These are phyloP conservation scores for Phlebiopsis flavidoalba DNA, from an alignment of 768 basidiomycete genomes.

Conservation along the genomic window DNA sequence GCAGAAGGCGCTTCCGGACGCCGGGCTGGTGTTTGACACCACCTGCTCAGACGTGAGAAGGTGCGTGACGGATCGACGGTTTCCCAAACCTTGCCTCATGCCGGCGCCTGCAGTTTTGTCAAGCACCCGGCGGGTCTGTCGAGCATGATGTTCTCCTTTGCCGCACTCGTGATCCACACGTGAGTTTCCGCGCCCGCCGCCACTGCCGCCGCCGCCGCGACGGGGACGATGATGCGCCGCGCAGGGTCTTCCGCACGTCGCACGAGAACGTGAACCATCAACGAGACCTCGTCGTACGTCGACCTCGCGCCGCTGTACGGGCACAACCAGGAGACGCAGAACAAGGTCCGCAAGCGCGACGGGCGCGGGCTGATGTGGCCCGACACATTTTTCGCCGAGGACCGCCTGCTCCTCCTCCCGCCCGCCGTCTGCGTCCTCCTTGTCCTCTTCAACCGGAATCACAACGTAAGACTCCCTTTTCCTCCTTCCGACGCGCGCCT, in stretches of 20 bases:
- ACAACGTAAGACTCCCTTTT: slow-evolving; percentile 52
- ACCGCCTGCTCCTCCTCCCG: slow-evolving; percentile 73
- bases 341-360: slow-evolving; percentile 49
- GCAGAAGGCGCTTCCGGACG: slow-evolving; percentile 65
- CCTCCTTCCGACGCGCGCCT: neutral
- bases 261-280: slow-evolving; percentile 61
- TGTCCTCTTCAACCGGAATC: slow-evolving; percentile 86
- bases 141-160: slow-evolving; percentile 76
- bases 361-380: slow-evolving; percentile 65
- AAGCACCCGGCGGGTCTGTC: slow-evolving; percentile 78
- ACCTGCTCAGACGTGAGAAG: slow-evolving; percentile 64
- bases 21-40: slow-evolving; percentile 80
- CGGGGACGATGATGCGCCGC: neutral
- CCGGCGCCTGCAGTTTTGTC: slow-evolving; percentile 45
- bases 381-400: slow-evolving; percentile 77
- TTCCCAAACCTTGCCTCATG: neutral
- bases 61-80: slow-evolving; percentile 27
- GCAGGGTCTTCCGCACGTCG: slow-evolving; percentile 79
- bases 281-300: slow-evolving; percentile 84
- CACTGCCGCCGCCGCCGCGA: too few relatives aligned
- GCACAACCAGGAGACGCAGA: slow-evolving; percentile 54
- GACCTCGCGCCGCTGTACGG: slow-evolving; percentile 85
- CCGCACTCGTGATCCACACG: slow-evolving; percentile 78
- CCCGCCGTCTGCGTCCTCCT: slow-evolving; percentile 71
- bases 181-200: slow-evolving; percentile 21